Evolutionary conservation across 306 rosid species (phyloP), one percentile per base, ranked within the genome.

Genomic region (Glycine latifolia): DNA sequence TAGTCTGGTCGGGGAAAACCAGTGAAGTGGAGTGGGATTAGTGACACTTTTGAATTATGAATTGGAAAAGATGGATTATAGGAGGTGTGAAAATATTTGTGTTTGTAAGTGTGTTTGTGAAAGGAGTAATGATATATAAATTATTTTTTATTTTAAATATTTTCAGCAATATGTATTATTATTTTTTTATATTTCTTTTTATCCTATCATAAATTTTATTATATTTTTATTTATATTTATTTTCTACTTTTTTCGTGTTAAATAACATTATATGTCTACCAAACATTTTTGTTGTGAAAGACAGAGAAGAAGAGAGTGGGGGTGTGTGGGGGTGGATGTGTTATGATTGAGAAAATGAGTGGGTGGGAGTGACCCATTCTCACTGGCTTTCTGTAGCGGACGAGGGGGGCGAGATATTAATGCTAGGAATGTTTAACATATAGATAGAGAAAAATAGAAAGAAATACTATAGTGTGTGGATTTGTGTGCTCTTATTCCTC

Each of bases 331-430:
- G 52, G 17, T 48, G 49, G 84, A 56, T 15, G 89, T 48, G 89
- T 85, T 83, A 90, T 93, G 97, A 95, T 93, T 91, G 93, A 89
- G 85, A 82, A 91, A 95, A 93, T 90, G 95, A 95, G 98, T 95
- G 99, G 97, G 97, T 90, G 92, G 93, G 90, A 95, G 86, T 81
- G 91, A 81, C 84, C 89, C 85, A 89, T 88, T 68, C 87, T 80
- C 85, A 58, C 88, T 86, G 89, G 83, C 83, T 54, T 83, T 89
- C 90, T 89, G 97, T 90, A 90, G 95, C 97, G 97, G 98, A 87
- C 91, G 87, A 90, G 88, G 98, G 91, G 98, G 97, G 98, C 86
- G 98, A 88, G 86, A 85, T 75, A 85, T 92, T 89, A 89, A 87
- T 90, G 91, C 88, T 75, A 73, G 13, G 90, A 85, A 91, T 87